These are phyloP conservation scores for Diplodia sapinea DNA, from an alignment of 2,329 filamentous ascomycete genomes.

Conservation along the genomic window DNA sequence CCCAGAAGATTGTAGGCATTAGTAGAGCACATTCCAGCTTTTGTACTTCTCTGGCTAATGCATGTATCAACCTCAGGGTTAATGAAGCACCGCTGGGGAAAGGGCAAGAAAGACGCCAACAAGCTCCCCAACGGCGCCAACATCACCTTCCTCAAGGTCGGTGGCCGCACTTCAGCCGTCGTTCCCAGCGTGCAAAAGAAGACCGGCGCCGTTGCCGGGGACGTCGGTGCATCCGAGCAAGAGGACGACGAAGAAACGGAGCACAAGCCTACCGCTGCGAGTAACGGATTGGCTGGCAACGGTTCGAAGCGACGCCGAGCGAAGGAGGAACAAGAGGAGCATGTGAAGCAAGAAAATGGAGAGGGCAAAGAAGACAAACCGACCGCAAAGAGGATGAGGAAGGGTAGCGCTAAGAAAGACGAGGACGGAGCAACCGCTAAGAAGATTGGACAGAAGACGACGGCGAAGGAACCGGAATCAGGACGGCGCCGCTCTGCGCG, in stretches of 20 bases:
- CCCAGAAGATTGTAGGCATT: slow-evolving; percentile 71
- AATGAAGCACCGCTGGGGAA: slow-evolving; percentile 87
- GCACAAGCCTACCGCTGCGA: slow-evolving; percentile 33
- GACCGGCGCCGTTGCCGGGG: slow-evolving; percentile 64
- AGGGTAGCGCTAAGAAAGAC: slow-evolving; percentile 3
- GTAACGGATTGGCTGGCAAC: background rate
- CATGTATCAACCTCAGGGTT: background rate
- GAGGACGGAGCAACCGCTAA: slow-evolving; percentile 31
- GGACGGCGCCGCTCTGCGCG: slow-evolving; percentile 17
- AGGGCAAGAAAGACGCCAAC: slow-evolving; percentile 75
- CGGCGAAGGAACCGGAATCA: slow-evolving; percentile 9
- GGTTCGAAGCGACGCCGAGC: slow-evolving; percentile 13
- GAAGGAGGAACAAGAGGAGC: slow-evolving; percentile 24
- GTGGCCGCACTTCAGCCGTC: slow-evolving; percentile 87
- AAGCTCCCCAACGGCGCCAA: slow-evolving; percentile 82
- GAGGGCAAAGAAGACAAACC: slow-evolving; percentile 9
- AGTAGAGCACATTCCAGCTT: background rate
- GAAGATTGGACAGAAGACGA: slow-evolving; percentile 22
- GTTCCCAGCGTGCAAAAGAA: slow-evolving; percentile 89
- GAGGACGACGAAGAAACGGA: slow-evolving; percentile 43
- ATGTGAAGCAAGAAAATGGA: slow-evolving; percentile 15
- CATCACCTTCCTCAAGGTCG: slow-evolving; percentile 85
- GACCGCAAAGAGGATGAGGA: slow-evolving; percentile 21
- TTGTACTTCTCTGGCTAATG: background rate
- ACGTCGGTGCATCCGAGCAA: slow-evolving; percentile 41